Conservation (phyloP, 1,139 yeast species). For the Zhuliangozyma blackwelliae region DNA sequence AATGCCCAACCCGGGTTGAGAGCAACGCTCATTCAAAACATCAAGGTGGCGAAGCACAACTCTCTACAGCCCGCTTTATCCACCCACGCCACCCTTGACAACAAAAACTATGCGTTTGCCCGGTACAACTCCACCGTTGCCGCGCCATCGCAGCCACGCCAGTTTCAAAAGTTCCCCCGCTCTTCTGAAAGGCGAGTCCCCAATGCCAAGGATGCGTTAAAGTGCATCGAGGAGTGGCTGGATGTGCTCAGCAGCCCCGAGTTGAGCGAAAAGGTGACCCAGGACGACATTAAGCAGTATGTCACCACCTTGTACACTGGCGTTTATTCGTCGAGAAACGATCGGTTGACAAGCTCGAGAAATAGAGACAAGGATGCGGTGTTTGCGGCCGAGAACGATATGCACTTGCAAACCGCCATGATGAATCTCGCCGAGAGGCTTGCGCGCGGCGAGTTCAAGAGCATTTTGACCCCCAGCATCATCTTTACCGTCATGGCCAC, state of each 20-base stretch:
- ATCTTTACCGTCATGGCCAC: constrained; percentile 25
- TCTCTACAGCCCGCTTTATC: constrained; percentile 3
- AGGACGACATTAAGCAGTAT: constrained; percentile 24
- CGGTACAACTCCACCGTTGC: constrained; percentile 9
- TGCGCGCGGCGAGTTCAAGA: constrained; percentile 28
- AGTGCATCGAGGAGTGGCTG: constrained; percentile 15
- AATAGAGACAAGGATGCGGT: constrained; percentile 40
- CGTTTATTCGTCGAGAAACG: constrained; percentile 6
- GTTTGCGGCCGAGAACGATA: constrained; percentile 22
- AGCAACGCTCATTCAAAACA: constrained; percentile 38
- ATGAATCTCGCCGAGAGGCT: constrained; percentile 30
- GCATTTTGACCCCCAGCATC: constrained; percentile 20
- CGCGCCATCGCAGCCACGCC: background rate
- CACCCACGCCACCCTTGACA: constrained; percentile 9
- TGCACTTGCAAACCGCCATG: constrained; percentile 30
- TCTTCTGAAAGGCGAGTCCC: background rate
- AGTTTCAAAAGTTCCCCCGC: background rate
- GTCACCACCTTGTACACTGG: constrained; percentile 8
- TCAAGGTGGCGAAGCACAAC: constrained; percentile 24
- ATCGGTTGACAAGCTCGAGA: constrained; percentile 13
- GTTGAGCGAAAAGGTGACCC: constrained; percentile 21
- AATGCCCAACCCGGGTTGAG: constrained; percentile 36
- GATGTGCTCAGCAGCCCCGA: constrained; percentile 26
- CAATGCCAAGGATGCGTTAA: background rate
- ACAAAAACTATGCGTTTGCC: constrained; percentile 2